Base-by-base conservation (phyloP, 805 yeast species). In the Candida dendrica region DNA sequence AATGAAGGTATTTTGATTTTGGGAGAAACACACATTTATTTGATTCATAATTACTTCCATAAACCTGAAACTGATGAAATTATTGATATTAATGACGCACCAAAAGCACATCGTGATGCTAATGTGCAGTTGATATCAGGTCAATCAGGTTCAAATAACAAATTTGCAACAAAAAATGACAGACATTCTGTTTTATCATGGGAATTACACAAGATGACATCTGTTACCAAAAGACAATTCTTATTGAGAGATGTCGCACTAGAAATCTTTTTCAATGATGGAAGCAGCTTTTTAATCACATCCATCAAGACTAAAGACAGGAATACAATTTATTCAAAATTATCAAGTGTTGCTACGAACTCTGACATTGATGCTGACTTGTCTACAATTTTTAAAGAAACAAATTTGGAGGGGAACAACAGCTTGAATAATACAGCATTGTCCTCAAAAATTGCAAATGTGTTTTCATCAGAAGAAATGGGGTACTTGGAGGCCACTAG, bases 221-320 rank as follows among this genome's bases (percentile, higher is more conserved):
- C 83, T 4, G 75, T 82, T 11, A 78, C 88, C 3, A 85, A 84
- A 47, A 64, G 95, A 40, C 87, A 83, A 32, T 88, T 87, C 52
- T 59, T 88, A 16, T 64, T 88, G 14, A 65, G 95, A 42, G 95
- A 87, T 59, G 84, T 84, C 36, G 95, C 93, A 0, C 55, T 87
- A 30, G 96, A 88, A 53, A 61, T 87, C 53, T 80, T 85, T 47
- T 84, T 86, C 57, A 71, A 72, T 20, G 79, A 82, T 58, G 95
- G 93, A 0, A 74, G 80, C 1, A 83, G 86, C 47, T 69, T 79
- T 33, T 63, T 88, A 44, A 65, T 88, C 7, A 84, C 91, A 0
- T 81, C 87, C 39, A 61, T 68, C n/a, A 65, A 71, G 18, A 65
- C 69, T 4, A 64, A 59, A 30, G 69, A 66, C 19, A 63, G 95